Conservation (phyloP, 2,329 filamentous ascomycete species). For the Colletotrichum ledebouriae region DNA sequence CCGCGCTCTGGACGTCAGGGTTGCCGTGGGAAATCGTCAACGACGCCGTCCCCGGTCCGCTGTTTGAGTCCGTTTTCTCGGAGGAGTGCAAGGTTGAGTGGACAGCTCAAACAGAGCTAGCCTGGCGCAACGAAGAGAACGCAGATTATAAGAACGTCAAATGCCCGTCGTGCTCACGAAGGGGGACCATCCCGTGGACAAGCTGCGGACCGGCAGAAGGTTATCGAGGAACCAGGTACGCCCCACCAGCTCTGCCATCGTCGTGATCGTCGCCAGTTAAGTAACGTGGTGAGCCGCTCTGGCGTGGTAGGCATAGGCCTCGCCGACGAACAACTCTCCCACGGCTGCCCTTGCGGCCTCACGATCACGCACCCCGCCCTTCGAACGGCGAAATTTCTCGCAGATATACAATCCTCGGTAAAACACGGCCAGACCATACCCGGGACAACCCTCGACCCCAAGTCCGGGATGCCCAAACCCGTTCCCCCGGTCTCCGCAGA, state of each 20-base stretch:
- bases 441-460: constrained; percentile 52
- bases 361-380: constrained; percentile 68
- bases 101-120: constrained; percentile 56
- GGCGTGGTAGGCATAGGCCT: constrained; percentile 60
- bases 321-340: constrained; percentile 62
- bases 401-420: constrained; percentile 70
- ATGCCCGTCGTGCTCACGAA: constrained; percentile 64
- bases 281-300: constrained; percentile 41
- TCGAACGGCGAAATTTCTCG: constrained; percentile 68
- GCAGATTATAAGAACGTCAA: constrained; percentile 56
- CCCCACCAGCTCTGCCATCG: neutral
- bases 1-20: constrained; percentile 68
- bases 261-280: neutral
- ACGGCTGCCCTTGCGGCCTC: constrained; percentile 62
- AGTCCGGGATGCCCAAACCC: constrained; percentile 52
- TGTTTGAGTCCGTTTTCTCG: constrained; percentile 65
- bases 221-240: constrained; percentile 47
- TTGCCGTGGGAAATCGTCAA: constrained; percentile 74
- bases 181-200: constrained; percentile 67
- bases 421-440: no score
- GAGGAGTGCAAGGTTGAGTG: constrained; percentile 59
- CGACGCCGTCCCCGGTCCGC: constrained; percentile 54
- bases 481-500: neutral
- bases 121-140: constrained; percentile 70
- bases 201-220: constrained; percentile 54